Conservation (phyloP, 2,329 filamentous ascomycete genomes). For the Sporothrix euskadiensis region DNA sequence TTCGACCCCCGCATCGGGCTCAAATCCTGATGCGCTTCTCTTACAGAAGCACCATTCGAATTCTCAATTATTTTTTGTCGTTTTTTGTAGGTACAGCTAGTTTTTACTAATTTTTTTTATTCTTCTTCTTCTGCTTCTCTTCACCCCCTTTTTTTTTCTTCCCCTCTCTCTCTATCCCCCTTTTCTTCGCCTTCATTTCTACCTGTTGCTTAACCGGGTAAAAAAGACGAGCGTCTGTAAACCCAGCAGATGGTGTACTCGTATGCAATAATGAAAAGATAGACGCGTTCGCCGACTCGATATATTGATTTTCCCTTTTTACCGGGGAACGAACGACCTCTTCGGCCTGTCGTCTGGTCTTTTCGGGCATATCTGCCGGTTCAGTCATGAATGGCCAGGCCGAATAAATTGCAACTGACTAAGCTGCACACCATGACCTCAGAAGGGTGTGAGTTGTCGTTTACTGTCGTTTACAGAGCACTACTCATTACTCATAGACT, state of each 20-base stretch:
- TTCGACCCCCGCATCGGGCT: conserved; percentile 52
- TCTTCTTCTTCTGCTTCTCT: neutral
- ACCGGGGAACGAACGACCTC: neutral
- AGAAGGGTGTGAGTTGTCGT: neutral
- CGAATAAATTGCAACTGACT: neutral
- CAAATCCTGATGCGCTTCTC: conserved; percentile 44
- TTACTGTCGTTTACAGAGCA: neutral
- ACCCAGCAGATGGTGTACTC: neutral
- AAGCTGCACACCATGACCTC: neutral
- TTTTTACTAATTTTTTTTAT: neutral
- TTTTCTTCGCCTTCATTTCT: neutral
- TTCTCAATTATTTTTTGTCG: conserved; percentile 17
- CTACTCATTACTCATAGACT: neutral
- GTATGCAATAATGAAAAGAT: neutral
- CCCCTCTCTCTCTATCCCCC: no score
- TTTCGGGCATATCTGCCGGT: neutral
- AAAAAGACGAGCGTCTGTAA: neutral
- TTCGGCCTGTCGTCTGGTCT: conserved; percentile 4
- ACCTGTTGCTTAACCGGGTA: neutral
- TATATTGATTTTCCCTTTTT: conserved; percentile 9
- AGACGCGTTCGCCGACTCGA: neutral
- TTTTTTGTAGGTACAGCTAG: neutral
- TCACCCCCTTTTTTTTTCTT: neutral
- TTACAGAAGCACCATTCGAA: conserved; percentile 27
- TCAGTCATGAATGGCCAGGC: neutral